Conservation (phyloP, 257 asterid species). For the Nyctanthes arbortristis region DNA sequence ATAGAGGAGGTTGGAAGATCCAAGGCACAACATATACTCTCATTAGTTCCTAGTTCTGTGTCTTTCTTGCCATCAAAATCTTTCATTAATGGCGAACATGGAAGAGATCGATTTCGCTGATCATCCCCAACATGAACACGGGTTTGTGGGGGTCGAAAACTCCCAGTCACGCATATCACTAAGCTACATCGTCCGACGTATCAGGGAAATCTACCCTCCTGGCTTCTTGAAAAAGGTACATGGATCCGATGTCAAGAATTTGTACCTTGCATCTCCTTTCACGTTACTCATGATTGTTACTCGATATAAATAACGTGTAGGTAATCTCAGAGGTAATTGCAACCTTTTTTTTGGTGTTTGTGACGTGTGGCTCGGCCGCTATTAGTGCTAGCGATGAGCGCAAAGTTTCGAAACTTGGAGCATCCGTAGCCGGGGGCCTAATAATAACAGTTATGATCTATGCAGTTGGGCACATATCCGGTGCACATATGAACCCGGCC, state of each 20-base stretch:
- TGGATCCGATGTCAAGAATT: background rate
- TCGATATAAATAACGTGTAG: slow-evolving; percentile 20
- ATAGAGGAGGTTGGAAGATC: background rate
- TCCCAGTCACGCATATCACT: slow-evolving; percentile 7
- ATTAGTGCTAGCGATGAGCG: slow-evolving; percentile 54
- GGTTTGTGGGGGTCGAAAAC: slow-evolving; percentile 19
- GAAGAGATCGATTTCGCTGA: slow-evolving; percentile 5
- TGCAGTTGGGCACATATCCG: slow-evolving; percentile 91
- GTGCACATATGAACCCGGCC: slow-evolving; percentile 96
- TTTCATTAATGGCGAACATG: slow-evolving; percentile 35
- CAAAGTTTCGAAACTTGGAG: slow-evolving; percentile 68
- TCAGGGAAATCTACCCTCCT: slow-evolving; percentile 39
- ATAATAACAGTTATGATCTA: slow-evolving; percentile 88
- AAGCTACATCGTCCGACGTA: slow-evolving; percentile 10
- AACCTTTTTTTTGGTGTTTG: slow-evolving; percentile 72
- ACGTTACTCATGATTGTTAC: background rate
- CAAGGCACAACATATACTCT: background rate
- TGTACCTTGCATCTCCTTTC: background rate
- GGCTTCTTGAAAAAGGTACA: slow-evolving; percentile 53
- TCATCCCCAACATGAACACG: background rate
- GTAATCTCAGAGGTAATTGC: slow-evolving; percentile 71
- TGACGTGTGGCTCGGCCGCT: slow-evolving; percentile 79
- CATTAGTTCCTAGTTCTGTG: background rate
- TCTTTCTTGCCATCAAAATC: background rate
- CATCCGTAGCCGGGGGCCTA: slow-evolving; percentile 81